Evolutionary conservation across 768 basidiomycete genomes (phyloP).

Genomic region (Suillus subaureus): DNA sequence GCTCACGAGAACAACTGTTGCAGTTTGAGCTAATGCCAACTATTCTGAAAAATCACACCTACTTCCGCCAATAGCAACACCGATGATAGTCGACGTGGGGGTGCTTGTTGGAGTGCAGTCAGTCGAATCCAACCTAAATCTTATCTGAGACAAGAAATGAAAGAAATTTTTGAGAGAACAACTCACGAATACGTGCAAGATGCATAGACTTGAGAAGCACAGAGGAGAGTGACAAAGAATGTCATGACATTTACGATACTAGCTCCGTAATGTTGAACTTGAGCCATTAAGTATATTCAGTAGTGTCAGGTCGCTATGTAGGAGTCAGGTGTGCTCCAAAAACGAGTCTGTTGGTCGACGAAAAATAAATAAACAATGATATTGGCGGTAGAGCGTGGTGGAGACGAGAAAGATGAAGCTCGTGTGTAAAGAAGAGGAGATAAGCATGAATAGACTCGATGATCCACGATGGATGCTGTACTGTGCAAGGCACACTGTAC

Average conservation of each 20-base stretch:
- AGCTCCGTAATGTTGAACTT: background rate
- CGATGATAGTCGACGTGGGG: background rate
- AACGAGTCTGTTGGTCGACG: background rate
- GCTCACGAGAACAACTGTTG: background rate
- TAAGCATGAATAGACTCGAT: background rate
- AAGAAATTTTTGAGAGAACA: too few relatives aligned
- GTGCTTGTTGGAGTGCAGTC: background rate
- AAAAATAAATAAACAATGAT: background rate
- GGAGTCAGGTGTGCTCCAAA: background rate
- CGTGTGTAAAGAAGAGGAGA: background rate
- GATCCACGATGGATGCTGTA: background rate
- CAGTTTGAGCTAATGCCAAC: background rate
- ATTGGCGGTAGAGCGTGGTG: background rate
- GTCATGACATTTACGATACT: background rate
- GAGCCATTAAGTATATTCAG: background rate
- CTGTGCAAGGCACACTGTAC: background rate
- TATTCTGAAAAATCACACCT: background rate
- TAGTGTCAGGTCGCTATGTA: background rate
- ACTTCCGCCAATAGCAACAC: background rate
- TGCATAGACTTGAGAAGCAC: constrained; percentile 4
- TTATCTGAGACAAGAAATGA: background rate
- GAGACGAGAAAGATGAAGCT: background rate
- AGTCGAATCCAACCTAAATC: background rate
- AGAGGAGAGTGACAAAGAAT: background rate
- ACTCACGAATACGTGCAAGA: background rate